Evolutionary conservation across 768 basidiomycete species (phyloP), one percentile per base, ranked within the genome.

Genomic region (Lentinula detonsa): DNA sequence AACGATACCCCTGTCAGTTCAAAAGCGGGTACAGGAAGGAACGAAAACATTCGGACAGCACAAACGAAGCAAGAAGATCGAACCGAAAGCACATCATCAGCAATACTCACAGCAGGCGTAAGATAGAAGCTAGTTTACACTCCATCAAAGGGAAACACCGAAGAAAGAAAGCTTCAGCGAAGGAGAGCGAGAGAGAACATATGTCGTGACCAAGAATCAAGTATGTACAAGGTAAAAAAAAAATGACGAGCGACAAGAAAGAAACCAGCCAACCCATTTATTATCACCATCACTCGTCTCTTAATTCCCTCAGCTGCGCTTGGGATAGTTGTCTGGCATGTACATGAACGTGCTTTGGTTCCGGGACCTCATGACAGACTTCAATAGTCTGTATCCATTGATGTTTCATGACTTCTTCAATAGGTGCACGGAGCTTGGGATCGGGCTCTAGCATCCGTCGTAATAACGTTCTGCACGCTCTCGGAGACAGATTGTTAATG

Each of bases 371-470:
- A 73, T 88, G 82, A 72, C 94, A 97, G 13, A 95, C 85, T 75
- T 95, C 90, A 64, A 97, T 90, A 34, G 78, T 71, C 74, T 83
- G 74, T 57, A 96, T 75, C 95, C 95, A 98, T 61, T 85, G 66
- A 66, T 95, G 85, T 64, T 77, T 78, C 62, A 95, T 76, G 59
- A 90, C 84, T 59, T 93, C 90, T 66, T 98, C 95, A 65, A 96
- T 90, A 52, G 83, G 75, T 60, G 78, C 78, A 31, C 96, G 79
- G 49, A 78, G 72, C 72, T 88, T 88, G 23, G 95, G 93, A 68
- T 97, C 88, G 3, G 96, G 97, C 70, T 98, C 94, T 60, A 99
- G 82, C 95, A 99, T 98, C 77, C 85, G 85, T 68, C 95, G 85
- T 57, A 98, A 84, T 62, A 98, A 74, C 35, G 82, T 78, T 42